These are phyloP conservation scores for Carex scoparia DNA, from an alignment of 176 grass and related monocot species.

Conservation along the genomic window DNA sequence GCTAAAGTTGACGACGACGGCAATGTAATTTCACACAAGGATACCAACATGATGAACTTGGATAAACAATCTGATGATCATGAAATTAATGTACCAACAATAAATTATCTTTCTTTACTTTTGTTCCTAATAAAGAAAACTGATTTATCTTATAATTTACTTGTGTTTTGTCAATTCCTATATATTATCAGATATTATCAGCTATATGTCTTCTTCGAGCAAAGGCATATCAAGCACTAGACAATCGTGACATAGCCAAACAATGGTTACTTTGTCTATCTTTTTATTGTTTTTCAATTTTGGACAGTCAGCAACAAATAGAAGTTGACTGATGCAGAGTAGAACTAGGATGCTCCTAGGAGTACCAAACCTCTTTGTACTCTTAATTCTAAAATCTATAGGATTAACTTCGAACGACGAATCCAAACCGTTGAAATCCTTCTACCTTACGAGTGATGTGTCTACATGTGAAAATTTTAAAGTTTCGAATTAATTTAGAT, in stretches of 20 bases:
- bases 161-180: neutral
- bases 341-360: no score
- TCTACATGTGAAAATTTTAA: no score
- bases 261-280: constrained; percentile 52
- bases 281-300: constrained; percentile 18
- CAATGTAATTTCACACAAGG: constrained; percentile 70
- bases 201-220: constrained; percentile 92
- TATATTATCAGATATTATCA: constrained; percentile 60
- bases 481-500: no score
- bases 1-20: constrained; percentile 92
- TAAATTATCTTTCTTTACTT: neutral
- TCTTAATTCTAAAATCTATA: no score
- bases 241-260: constrained; percentile 78
- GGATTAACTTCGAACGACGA: no score
- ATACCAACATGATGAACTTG: constrained; percentile 74
- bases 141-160: neutral
- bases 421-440: no score
- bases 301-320: neutral
- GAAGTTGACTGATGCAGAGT: neutral
- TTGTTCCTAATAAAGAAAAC: neutral
- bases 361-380: no score
- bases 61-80: constrained; percentile 86
- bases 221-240: constrained; percentile 91
- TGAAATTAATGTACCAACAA: constrained; percentile 68
- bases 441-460: no score